phyloP scores from a whole-genome alignment of 805 yeast species.

The Komagataella populi region DNA sequence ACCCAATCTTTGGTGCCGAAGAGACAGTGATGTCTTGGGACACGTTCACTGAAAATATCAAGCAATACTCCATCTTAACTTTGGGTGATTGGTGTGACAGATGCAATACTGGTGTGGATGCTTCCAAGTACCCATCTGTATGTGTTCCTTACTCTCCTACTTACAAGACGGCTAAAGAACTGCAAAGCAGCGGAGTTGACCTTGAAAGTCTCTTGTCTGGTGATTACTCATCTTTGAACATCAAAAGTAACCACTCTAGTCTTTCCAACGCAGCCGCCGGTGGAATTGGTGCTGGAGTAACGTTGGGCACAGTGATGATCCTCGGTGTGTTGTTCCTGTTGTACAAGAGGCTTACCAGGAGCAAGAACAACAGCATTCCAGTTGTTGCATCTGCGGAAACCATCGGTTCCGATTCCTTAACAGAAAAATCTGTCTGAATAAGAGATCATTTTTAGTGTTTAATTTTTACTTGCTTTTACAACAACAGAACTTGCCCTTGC shows the following conservation, averaged over 20 bases:
- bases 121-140: constrained; percentile 5
- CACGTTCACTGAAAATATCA: constrained; percentile 17
- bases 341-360: background rate
- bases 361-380: background rate
- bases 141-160: constrained; percentile 20
- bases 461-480: background rate
- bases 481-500: background rate
- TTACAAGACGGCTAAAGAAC: constrained; percentile 16
- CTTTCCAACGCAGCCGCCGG: constrained; percentile 30
- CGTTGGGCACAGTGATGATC: constrained; percentile 24
- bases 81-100: constrained; percentile 24
- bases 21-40: constrained; percentile 20
- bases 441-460: background rate
- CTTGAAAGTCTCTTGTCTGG: constrained; percentile 15
- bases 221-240: constrained; percentile 11
- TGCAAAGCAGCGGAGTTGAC: constrained; percentile 17
- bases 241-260: constrained; percentile 1
- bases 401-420: background rate
- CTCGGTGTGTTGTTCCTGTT: constrained; percentile 13
- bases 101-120: constrained; percentile 17
- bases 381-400: background rate
- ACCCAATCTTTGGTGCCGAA: constrained; percentile 23
- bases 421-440: background rate
- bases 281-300: constrained; percentile 36
- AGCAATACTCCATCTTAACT: constrained; percentile 13